Evolutionary conservation across 2,329 filamentous ascomycete species (phyloP).

Genomic region (Dactylella cylindrospora): DNA sequence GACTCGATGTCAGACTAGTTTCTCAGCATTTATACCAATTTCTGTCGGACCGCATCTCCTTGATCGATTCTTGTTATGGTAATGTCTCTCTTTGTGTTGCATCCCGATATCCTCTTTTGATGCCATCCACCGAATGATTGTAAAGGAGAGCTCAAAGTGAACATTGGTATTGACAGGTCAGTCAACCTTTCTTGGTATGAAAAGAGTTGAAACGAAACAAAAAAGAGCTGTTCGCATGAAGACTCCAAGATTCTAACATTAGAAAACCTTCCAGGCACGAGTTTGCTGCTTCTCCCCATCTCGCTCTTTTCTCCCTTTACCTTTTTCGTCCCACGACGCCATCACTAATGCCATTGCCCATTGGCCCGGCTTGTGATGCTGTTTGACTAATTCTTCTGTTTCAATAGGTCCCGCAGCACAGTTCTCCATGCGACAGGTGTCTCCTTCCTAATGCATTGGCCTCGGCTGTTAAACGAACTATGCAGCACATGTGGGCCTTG

Average conservation of each 20-base stretch:
- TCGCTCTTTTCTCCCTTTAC: neutral
- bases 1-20: constrained; percentile 39
- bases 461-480: constrained; percentile 23
- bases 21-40: constrained; percentile 35
- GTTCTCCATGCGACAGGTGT: constrained; percentile 20
- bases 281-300: neutral
- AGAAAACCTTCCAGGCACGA: no score
- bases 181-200: no score
- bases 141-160: neutral
- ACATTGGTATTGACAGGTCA: no score
- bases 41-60: no score
- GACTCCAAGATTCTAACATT: constrained; percentile 5
- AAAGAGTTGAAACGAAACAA: neutral
- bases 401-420: constrained; percentile 30
- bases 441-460: constrained; percentile 27
- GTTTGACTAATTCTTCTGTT: constrained; percentile 23
- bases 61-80: no score
- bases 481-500: constrained; percentile 14
- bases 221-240: neutral
- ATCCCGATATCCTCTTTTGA: no score
- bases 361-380: constrained; percentile 6
- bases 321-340: neutral
- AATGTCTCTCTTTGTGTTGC: no score
- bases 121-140: constrained; percentile 3
- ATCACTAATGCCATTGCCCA: no score